A percentile compares a stretch with the other conserved stretches of the same genome.
These are phyloP conservation scores for Neonectria punicea DNA, from an alignment of 2,329 filamentous ascomycete species.

Conservation along the genomic window DNA sequence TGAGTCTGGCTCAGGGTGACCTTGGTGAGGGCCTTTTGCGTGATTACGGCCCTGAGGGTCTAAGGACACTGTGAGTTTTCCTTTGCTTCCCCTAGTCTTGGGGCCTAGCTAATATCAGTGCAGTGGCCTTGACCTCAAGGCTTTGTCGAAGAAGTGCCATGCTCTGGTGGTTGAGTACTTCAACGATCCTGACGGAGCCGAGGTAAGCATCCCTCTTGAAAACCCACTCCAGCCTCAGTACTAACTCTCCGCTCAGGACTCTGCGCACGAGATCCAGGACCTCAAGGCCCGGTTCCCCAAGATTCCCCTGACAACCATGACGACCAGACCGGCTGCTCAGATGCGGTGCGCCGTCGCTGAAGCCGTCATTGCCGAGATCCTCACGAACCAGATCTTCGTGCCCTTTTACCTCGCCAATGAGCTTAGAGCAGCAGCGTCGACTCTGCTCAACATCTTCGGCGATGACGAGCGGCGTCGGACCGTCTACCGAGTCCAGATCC, in stretches of 20 bases:
- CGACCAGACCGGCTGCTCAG: conserved; percentile 34
- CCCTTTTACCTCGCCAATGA: conserved; percentile 42
- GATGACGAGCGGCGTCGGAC: conserved; percentile 39
- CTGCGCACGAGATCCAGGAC: conserved; percentile 39
- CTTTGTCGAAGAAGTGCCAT: conserved; percentile 39
- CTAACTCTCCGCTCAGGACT: conserved; percentile 24
- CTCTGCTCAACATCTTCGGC: conserved; percentile 39
- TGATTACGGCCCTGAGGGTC: conserved; percentile 31
- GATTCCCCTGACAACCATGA: conserved; percentile 39
- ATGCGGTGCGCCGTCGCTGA: conserved; percentile 46
- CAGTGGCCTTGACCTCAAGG: conserved; percentile 39
- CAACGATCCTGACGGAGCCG: conserved; percentile 38
- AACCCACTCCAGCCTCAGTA: neutral
- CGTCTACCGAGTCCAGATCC: conserved; percentile 44
- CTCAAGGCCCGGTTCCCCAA: conserved; percentile 35
- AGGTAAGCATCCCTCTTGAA: conserved; percentile 12
- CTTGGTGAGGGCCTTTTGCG: conserved; percentile 38
- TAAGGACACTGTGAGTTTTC: conserved; percentile 39
- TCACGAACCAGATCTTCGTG: conserved; percentile 42
- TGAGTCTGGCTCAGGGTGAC: conserved; percentile 35
- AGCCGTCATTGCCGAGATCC: conserved; percentile 37
- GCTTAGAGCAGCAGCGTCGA: conserved; percentile 25
- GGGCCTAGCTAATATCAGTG: conserved; percentile 11
- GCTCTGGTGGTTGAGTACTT: conserved; percentile 42
- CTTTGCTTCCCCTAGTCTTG: neutral